Conservation (phyloP, 805 yeast species). For the Ogataea corticis region DNA sequence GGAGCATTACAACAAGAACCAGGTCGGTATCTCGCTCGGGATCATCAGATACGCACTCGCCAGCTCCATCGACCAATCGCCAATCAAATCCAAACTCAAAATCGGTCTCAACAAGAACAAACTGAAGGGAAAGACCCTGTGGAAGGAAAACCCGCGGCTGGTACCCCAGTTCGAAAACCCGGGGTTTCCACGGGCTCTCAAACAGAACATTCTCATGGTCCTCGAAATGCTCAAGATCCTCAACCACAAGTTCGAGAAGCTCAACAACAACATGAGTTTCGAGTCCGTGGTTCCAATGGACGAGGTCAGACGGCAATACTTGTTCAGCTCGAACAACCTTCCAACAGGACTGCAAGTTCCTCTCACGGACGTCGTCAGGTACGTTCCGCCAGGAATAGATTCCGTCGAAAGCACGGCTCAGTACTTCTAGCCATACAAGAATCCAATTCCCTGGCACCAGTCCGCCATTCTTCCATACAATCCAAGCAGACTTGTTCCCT, state of each 20-base stretch:
- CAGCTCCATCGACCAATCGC: slow-evolving; percentile 27
- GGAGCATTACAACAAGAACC: slow-evolving; percentile 25
- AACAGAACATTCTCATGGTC: slow-evolving; percentile 17
- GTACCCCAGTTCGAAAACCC: slow-evolving; percentile 13
- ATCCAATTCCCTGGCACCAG: slow-evolving; percentile 79
- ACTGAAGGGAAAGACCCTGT: slow-evolving; percentile 22
- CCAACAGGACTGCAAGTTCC: slow-evolving; percentile 32
- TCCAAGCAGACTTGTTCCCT: slow-evolving; percentile 62
- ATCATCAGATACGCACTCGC: slow-evolving; percentile 28
- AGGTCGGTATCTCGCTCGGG: slow-evolving; percentile 29
- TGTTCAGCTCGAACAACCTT: slow-evolving; percentile 23
- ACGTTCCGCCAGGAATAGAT: slow-evolving; percentile 19
- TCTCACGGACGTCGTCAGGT: slow-evolving; percentile 16
- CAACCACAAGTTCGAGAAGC: slow-evolving; percentile 25
- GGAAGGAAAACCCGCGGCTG: slow-evolving; percentile 22
- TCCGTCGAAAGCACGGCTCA: neutral
- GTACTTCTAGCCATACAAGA: slow-evolving; percentile 47
- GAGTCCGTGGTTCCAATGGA: slow-evolving; percentile 16
- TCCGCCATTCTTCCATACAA: slow-evolving; percentile 64
- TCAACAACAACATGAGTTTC: slow-evolving; percentile 24
- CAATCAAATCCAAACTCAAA: slow-evolving; percentile 26
- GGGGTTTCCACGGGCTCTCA: slow-evolving; percentile 21
- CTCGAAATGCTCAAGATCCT: slow-evolving; percentile 22
- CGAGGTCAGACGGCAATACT: slow-evolving; percentile 16
- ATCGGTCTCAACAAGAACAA: slow-evolving; percentile 13